These are phyloP conservation scores for Camelina laxa DNA, from an alignment of 345 rosid genomes.

Conservation along the genomic window DNA sequence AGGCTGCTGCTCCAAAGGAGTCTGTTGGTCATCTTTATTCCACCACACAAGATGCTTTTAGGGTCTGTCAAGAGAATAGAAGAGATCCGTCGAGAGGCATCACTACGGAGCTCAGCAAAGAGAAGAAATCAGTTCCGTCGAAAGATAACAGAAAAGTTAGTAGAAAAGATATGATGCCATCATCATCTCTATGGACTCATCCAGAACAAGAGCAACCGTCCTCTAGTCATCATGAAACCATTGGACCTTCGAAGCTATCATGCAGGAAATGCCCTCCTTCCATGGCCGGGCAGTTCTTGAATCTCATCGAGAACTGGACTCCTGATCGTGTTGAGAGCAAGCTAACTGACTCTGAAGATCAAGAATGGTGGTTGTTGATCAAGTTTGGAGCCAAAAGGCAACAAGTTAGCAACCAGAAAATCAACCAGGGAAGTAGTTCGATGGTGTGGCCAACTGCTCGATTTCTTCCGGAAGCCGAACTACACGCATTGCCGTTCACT, in stretches of 20 bases:
- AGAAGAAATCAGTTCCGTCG: conserved; percentile 1
- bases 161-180: background rate
- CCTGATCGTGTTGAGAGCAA: conserved; percentile 43
- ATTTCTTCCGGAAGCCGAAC: conserved; percentile 50
- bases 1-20: conserved; percentile 34
- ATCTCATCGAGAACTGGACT: conserved; percentile 54
- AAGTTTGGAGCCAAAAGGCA: conserved; percentile 20
- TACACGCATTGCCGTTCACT: conserved; percentile 58
- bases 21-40: conserved; percentile 40
- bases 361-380: conserved; percentile 44
- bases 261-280: conserved; percentile 42
- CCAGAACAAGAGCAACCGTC: background rate
- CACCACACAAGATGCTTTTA: conserved; percentile 14
- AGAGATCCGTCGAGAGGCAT: background rate
- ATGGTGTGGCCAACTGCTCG: conserved; percentile 43
- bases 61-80: conserved; percentile 35
- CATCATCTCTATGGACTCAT: background rate
- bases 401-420: conserved; percentile 20
- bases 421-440: conserved; percentile 13
- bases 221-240: conserved; percentile 11
- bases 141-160: background rate
- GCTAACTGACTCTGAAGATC: conserved; percentile 35
- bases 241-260: conserved; percentile 8
- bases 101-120: conserved; percentile 18
- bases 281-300: conserved; percentile 31